A percentile compares a stretch with the other conserved stretches of the same genome.
These are phyloP conservation scores for Davidsoniella australis DNA, from an alignment of 2,329 filamentous ascomycete genomes.

Conservation along the genomic window DNA sequence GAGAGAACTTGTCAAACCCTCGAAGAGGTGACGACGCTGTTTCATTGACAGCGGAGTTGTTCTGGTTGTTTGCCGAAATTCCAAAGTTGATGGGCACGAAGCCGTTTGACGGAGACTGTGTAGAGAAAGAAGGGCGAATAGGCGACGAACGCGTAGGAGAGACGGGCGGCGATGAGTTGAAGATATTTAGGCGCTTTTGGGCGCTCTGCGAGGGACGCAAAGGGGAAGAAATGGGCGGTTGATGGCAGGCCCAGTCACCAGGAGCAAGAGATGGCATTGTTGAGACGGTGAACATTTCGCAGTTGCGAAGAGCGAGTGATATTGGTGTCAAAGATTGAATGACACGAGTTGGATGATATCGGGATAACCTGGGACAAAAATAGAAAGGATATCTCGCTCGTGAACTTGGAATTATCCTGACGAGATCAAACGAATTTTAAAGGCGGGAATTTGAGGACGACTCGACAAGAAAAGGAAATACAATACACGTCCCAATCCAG, in stretches of 20 bases:
- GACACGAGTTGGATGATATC: too few species aligned
- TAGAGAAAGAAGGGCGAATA: not conserved
- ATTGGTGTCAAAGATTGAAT: not conserved
- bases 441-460: too few species aligned
- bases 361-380: too few species aligned
- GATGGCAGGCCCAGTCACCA: conserved; percentile 24
- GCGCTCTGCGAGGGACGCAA: conserved; percentile 38
- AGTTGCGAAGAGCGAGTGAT: not conserved
- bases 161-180: conserved; percentile 8
- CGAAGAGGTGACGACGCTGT: conserved; percentile 2
- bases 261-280: conserved; percentile 27
- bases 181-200: not conserved
- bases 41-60: not conserved
- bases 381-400: too few species aligned
- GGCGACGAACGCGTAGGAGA: conserved; percentile 7
- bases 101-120: not conserved
- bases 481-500: too few species aligned
- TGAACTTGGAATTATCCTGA: too few species aligned
- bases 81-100: conserved; percentile 1
- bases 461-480: too few species aligned
- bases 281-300: conserved; percentile 26
- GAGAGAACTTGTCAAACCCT: conserved; percentile 19
- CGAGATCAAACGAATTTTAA: too few species aligned
- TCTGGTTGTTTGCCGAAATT: not conserved
- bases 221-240: conserved; percentile 29